Evolutionary conservation across 208 protist genomes (phyloP).

Genomic region (Trypanosoma cruzi): DNA sequence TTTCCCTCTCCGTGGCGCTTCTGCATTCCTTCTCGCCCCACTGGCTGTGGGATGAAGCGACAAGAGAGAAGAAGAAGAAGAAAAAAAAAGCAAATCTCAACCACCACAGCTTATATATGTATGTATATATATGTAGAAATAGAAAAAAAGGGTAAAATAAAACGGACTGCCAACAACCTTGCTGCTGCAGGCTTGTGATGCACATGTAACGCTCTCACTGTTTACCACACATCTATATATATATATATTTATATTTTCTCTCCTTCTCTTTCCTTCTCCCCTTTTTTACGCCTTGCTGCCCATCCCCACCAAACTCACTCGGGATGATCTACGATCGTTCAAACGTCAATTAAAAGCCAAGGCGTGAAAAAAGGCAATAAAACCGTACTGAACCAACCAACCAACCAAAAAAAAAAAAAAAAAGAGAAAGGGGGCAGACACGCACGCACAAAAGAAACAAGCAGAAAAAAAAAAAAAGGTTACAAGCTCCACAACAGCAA

Average conservation of each 20-base stretch:
- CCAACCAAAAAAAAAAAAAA: background rate
- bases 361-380: background rate
- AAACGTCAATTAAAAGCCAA: no score
- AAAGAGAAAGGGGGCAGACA: background rate
- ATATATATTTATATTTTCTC: no score
- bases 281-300: no score
- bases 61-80: background rate
- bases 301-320: no score
- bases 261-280: no score
- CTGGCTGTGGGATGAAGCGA: background rate
- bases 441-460: background rate
- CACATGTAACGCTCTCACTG: no score
- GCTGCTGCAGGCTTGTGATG: no score
- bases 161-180: no score
- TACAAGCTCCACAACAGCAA: background rate
- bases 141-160: no score
- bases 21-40: background rate
- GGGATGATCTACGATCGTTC: no score
- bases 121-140: background rate
- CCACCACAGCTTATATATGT: background rate
- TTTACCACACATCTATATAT: no score
- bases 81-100: background rate
- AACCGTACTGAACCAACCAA: no score
- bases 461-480: background rate
- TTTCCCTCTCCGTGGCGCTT: background rate